Evolutionary conservation across 306 rosid genomes (phyloP).

Genomic region (Quercus parvula): DNA sequence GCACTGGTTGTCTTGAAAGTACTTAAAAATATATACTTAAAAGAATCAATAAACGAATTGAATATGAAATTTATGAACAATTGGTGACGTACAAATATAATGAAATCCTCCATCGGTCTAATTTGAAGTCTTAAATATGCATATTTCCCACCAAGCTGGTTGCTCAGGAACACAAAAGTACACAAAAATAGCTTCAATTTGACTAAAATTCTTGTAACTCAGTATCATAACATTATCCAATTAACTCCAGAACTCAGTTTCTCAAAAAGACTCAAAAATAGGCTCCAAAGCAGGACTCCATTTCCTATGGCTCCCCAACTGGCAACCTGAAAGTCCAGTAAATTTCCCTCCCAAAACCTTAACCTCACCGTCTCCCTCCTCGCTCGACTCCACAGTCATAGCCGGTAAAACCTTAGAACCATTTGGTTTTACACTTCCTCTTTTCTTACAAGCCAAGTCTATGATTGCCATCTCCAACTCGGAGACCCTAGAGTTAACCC

Average conservation of each 20-base stretch:
- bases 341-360: not conserved
- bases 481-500: constrained; percentile 38
- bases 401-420: constrained; percentile 47
- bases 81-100: not conserved
- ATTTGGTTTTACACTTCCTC: not conserved
- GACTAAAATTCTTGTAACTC: not conserved
- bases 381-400: not conserved
- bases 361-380: not conserved
- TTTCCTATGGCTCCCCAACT: constrained; percentile 18
- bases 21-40: not conserved
- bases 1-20: not conserved
- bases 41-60: too few relatives aligned
- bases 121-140: not conserved
- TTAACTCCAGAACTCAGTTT: not conserved
- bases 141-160: not conserved
- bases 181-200: too few relatives aligned
- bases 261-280: constrained; percentile 27
- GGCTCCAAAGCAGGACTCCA: constrained; percentile 69
- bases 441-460: constrained; percentile 17
- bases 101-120: not conserved
- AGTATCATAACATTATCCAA: not conserved
- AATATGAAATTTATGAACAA: not conserved
- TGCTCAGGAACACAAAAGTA: too few relatives aligned
- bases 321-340: not conserved
- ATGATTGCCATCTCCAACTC: constrained; percentile 38